Percentiles rank a stretch among this genome's conserved stretches.
Conservation (phyloP, 2,329 filamentous ascomycete species). For the Xylaria sp. region DNA sequence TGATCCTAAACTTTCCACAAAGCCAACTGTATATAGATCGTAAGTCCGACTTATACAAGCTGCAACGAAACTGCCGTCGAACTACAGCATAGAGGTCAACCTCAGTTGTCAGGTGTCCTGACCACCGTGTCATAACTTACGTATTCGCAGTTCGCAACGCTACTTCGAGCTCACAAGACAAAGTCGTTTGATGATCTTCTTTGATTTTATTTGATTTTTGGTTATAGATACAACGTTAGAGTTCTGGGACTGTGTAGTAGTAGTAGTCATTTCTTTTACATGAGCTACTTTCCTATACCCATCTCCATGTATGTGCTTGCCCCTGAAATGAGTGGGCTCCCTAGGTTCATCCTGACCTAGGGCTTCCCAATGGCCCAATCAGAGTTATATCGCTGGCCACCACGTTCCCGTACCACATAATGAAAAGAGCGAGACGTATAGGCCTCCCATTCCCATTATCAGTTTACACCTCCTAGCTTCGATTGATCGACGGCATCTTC, state of each 20-base stretch:
- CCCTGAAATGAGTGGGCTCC: slow-evolving; percentile 23
- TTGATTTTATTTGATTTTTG: slow-evolving; percentile 34
- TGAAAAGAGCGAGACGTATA: slow-evolving; percentile 27
- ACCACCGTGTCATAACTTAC: background rate
- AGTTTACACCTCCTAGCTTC: slow-evolving; percentile 24
- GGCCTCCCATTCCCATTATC: slow-evolving; percentile 28
- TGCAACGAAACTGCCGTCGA: background rate
- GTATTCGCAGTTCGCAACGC: background rate
- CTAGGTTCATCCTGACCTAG: slow-evolving; percentile 18
- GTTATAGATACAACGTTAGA: slow-evolving; percentile 46
- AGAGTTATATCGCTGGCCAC: slow-evolving; percentile 29
- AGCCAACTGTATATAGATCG: background rate
- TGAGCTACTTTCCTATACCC: slow-evolving; percentile 41
- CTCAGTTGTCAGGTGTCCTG: too few relatives aligned
- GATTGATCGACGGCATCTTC: slow-evolving; percentile 18
- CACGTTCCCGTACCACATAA: slow-evolving; percentile 36
- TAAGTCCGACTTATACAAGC: background rate
- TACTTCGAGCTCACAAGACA: background rate
- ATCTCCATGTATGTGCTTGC: slow-evolving; percentile 38
- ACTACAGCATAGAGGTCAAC: too few relatives aligned
- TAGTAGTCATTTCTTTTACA: slow-evolving; percentile 30
- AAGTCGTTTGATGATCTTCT: slow-evolving; percentile 40
- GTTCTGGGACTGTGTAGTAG: slow-evolving; percentile 35
- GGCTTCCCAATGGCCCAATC: slow-evolving; percentile 36
- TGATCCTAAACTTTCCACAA: background rate